Base-by-base conservation (phyloP, 2,329 filamentous ascomycete genomes). In the Tolypocladium tundrense region DNA sequence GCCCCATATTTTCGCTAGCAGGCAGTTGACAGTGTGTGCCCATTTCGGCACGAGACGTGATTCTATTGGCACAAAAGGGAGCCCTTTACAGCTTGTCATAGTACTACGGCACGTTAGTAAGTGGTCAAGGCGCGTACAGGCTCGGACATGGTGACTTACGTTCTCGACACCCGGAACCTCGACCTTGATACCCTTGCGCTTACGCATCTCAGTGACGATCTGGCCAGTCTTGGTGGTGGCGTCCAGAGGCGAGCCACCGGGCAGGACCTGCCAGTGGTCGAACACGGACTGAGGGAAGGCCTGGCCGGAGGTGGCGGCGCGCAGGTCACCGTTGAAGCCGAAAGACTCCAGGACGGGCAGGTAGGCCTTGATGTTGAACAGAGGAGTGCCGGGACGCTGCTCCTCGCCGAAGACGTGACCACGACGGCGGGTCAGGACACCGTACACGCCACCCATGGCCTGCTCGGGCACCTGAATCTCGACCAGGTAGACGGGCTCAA, bases 391-490 rank as follows among this genome's bases (percentile, higher is more conserved):
- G 64, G 93, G 90, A 74, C 94, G 91, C 85, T 99, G 94, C 84
- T 95, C 90, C 84, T 99, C 94, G 76, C 83, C 83, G 86, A 97
- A 97, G 80, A 99, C 94, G 87, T 97, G 93, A 85, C 94, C 94
- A 89, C 94, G 88, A 78, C 92, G 85, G 74, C 92, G 89, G 79
- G 92, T 97, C 71, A 99, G 90, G 74, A 97, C 92, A 88, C 92
- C 90, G 81, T 99, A 99, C 79, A 99, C 96, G 86, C 94, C 94
- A 85, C 94, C 94, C 94, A 99, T 97, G 75, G 94, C 93, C 73
- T 87, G 82, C 85, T 99, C 94, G 72, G 93, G 93, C 64, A 99
- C 94, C 83, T 97, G 92, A 78, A 99, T 99, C 80, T 99, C 94
- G 77, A 96, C 91, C 76, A 97, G 83, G 89, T 95, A 99, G 79